Evolutionary conservation across 2,329 filamentous ascomycete genomes (phyloP).

Genomic region (Colletotrichum eleusines): DNA sequence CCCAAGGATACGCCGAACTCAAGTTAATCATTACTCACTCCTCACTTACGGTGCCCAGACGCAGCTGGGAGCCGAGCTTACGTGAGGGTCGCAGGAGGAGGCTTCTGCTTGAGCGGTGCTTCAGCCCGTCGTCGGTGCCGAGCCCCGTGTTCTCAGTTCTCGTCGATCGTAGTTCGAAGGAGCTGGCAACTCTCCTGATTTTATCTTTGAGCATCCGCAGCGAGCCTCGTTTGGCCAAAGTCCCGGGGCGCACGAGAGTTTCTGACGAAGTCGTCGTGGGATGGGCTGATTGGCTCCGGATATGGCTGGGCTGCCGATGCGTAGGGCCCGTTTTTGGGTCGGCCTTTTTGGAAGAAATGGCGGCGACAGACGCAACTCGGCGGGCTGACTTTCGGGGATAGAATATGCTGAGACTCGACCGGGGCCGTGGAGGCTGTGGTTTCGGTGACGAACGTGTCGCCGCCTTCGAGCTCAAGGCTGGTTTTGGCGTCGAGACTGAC

Average conservation of each 20-base stretch:
- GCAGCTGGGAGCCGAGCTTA: slow-evolving; percentile 19
- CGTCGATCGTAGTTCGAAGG: slow-evolving; percentile 29
- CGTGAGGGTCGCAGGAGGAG: slow-evolving; percentile 19
- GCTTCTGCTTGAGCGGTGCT: slow-evolving; percentile 29
- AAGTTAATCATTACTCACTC: neutral
- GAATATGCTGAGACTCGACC: slow-evolving; percentile 13
- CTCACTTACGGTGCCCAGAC: slow-evolving; percentile 32
- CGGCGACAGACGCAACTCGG: slow-evolving; percentile 8
- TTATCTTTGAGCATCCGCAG: slow-evolving; percentile 24
- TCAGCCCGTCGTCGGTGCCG: neutral
- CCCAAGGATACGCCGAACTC: neutral
- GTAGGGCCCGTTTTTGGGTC: neutral
- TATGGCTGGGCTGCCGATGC: neutral
- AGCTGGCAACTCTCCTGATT: slow-evolving; percentile 35
- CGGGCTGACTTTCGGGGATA: slow-evolving; percentile 10
- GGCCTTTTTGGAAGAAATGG: neutral
- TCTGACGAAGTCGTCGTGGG: neutral
- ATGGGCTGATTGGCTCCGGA: slow-evolving; percentile 16
- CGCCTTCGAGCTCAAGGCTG: neutral
- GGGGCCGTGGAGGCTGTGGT: slow-evolving; percentile 7
- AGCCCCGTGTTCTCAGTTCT: slow-evolving; percentile 1
- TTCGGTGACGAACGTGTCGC: neutral
- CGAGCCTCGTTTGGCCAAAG: slow-evolving; percentile 19
- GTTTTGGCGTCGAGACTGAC: neutral
- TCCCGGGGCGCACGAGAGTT: neutral